Percentiles rank a stretch among this genome's conserved stretches.
Conservation (phyloP, 1,284 basidiomycete genomes). For the Tranzscheliella williamsii region DNA sequence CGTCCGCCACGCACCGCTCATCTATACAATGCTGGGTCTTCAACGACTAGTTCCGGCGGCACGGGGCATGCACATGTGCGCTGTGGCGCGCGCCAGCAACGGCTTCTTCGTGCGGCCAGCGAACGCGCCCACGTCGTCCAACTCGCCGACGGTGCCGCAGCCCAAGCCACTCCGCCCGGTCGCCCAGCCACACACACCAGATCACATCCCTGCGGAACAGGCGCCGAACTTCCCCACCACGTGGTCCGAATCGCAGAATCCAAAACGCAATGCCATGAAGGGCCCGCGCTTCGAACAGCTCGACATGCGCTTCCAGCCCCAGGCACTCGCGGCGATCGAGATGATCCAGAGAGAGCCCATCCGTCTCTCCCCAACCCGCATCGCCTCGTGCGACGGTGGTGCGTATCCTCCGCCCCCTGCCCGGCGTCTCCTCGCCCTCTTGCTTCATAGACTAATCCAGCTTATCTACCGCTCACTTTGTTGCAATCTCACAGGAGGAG, state of each 20-base stretch:
- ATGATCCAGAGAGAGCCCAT: slow-evolving; percentile 84
- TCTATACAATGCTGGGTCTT: neutral
- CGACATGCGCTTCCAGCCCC: slow-evolving; percentile 80
- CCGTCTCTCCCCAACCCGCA: slow-evolving; percentile 75
- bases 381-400: slow-evolving; percentile 83
- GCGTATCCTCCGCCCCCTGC: neutral
- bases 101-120: slow-evolving; percentile 41
- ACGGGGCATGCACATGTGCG: slow-evolving; percentile 6
- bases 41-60: neutral
- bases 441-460: neutral
- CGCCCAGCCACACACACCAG: slow-evolving; percentile 48
- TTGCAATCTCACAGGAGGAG: slow-evolving; percentile 70
- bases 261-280: slow-evolving; percentile 67
- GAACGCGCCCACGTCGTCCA: slow-evolving; percentile 41
- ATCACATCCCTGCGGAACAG: slow-evolving; percentile 39
- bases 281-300: slow-evolving; percentile 91
- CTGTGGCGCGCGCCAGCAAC: slow-evolving; percentile 1
- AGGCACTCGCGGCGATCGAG: slow-evolving; percentile 87
- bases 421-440: neutral
- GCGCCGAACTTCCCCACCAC: slow-evolving; percentile 50
- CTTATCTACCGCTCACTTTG: too few species aligned
- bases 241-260: slow-evolving; percentile 49
- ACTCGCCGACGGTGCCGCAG: slow-evolving; percentile 29
- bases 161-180: slow-evolving; percentile 34
- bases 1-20: too few species aligned